These are phyloP conservation scores for Spizellomyces punctatus DNA, from an alignment of 192 early-diverging fungal genomes.

Conservation along the genomic window DNA sequence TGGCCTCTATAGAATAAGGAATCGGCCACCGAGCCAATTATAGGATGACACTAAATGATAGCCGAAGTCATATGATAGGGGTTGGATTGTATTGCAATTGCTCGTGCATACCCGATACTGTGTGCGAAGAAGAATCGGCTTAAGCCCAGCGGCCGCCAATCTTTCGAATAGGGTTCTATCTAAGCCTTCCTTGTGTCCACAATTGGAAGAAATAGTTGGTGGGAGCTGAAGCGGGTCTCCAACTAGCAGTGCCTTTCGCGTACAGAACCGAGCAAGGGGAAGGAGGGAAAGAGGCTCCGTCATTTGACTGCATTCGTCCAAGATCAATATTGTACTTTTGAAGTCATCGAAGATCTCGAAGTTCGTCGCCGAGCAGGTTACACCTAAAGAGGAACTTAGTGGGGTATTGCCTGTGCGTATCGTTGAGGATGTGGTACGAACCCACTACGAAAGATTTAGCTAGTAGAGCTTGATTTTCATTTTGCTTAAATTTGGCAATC, in stretches of 20 bases:
- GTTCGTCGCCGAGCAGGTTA: conserved; percentile 78
- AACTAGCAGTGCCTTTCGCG: conserved; percentile 70
- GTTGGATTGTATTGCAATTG: not conserved
- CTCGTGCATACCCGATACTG: conserved; percentile 61
- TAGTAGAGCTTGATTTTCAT: conserved; percentile 49
- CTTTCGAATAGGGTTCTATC: conserved; percentile 86
- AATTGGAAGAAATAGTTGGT: conserved; percentile 70
- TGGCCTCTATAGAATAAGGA: conserved; percentile 60
- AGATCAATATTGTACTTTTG: conserved; percentile 68
- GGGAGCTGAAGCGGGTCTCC: conserved; percentile 89
- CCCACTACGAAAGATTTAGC: conserved; percentile 52
- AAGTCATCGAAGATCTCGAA: conserved; percentile 69
- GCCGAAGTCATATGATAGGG: conserved; percentile 11
- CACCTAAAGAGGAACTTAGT: conserved; percentile 40
- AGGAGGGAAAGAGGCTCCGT: conserved; percentile 88
- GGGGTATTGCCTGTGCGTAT: not conserved
- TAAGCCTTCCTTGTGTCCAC: conserved; percentile 56
- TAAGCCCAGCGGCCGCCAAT: conserved; percentile 53
- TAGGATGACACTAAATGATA: conserved; percentile 56
- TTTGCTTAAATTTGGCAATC: conserved; percentile 43
- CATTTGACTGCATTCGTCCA: conserved; percentile 89
- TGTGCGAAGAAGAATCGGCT: conserved; percentile 65
- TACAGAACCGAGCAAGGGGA: conserved; percentile 66
- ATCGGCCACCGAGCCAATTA: conserved; percentile 64
- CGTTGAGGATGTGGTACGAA: not conserved